A percentile compares a stretch with the other conserved stretches of the same genome.
phyloP scores from a whole-genome alignment of 331 rosid species.

The Malus hybrid region DNA sequence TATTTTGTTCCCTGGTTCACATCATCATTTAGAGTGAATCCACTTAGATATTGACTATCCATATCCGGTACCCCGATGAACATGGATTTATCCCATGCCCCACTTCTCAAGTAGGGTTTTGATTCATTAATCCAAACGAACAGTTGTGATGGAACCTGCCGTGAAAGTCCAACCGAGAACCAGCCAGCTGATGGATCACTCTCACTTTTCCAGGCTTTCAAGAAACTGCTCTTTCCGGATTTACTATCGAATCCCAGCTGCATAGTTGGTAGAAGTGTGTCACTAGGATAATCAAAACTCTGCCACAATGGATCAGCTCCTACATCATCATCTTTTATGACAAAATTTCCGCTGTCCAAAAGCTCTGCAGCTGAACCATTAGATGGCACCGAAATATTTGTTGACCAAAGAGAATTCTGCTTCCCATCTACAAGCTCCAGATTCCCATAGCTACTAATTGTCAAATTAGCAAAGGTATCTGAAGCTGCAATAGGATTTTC shows the following conservation, averaged over 20 bases:
- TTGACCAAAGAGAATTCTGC: too few species aligned
- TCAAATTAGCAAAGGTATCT: neutral
- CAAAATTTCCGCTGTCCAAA: neutral
- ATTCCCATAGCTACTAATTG: neutral
- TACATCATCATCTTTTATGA: too few species aligned
- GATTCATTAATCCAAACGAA: neutral
- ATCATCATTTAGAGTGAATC: neutral
- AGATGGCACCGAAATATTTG: neutral
- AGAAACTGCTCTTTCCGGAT: too few species aligned
- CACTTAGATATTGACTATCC: neutral
- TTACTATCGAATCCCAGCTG: too few species aligned
- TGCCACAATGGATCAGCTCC: too few species aligned
- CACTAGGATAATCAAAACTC: too few species aligned
- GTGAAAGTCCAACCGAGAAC: neutral
- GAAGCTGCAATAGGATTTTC: neutral
- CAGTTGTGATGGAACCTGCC: neutral
- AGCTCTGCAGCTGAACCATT: neutral
- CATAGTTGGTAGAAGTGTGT: too few species aligned
- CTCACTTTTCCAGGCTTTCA: too few species aligned
- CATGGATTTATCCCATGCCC: neutral
- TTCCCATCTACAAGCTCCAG: neutral
- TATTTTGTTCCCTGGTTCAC: neutral
- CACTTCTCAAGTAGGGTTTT: neutral
- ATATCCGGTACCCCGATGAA: neutral
- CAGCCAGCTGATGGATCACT: neutral